Evolutionary conservation across 2,329 filamentous ascomycete species (phyloP), one percentile per base, ranked within the genome.

Genomic region (Botryotinia calthae): DNA sequence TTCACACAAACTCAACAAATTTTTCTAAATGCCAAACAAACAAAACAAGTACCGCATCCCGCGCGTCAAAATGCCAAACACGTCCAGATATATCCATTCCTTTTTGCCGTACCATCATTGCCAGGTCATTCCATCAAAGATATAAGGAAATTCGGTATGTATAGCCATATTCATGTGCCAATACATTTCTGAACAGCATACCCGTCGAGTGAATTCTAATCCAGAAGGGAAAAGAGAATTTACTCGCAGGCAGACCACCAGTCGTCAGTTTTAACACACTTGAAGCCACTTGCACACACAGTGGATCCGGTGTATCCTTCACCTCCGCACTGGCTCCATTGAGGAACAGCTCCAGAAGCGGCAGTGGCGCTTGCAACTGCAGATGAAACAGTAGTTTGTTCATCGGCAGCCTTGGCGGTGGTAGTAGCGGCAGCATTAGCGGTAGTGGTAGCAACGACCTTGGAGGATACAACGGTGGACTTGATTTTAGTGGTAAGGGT

Each of bases 281-380:
- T 70, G 31, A 25, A 73, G 20, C 71, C 70, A 31, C 40, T 54
- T 20, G 37, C 74, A 58, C 77, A 79, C 20, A 25, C 44, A 18
- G 73, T 77, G 20, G 64, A 20, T 20, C 78, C 77, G 20, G 71
- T 72, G 59, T 73, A 78, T 9, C 67, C 65, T 58, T 72, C 59
- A 72, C 77, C 77, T 65, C 78, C 77, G 58, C 78, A 79, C 63
- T 79, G 77, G 28, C 63, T 56, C 62, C 74, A 79, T 40, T 59
- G 73, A 12, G 31, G 28, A 46, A 74, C 68, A 12, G 67, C 46
- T 40, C 59, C 44, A 10, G 42, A 25, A 10, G 72, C 54, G 28
- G 48, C 1, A 14, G 62, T 61, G 20, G 70, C 65, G 5, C 4
- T 37, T 56, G 56, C 40, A n/a, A 25, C n/a, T 14, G 51, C 40